Evolutionary conservation across 2,329 filamentous ascomycete species (phyloP).

Genomic region (Exophiala sp.): DNA sequence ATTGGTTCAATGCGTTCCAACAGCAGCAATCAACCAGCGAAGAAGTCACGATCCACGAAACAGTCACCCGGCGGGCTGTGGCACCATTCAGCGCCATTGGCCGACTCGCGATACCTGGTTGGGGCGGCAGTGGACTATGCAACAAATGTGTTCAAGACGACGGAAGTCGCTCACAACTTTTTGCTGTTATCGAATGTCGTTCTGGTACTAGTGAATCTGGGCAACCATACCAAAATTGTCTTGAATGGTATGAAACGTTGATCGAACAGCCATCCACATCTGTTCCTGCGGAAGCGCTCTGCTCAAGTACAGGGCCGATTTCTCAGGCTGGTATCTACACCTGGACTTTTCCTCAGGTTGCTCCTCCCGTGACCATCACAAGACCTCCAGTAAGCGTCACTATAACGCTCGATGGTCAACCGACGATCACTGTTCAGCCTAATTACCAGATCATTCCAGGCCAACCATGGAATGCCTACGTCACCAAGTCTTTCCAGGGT

Average conservation of each 20-base stretch:
- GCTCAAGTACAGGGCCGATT: constrained; percentile 1
- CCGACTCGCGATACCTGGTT: constrained; percentile 12
- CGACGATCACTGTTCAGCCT: background rate
- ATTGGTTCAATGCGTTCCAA: background rate
- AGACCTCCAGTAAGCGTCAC: background rate
- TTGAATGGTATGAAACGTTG: constrained; percentile 3
- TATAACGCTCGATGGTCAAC: constrained; percentile 1
- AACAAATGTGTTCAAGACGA: background rate
- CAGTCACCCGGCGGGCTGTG: constrained; percentile 8
- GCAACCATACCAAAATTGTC: background rate
- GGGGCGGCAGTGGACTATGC: constrained; percentile 8
- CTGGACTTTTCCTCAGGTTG: constrained; percentile 12
- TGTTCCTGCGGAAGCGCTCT: background rate
- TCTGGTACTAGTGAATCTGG: background rate
- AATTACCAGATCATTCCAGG: background rate
- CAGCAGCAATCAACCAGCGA: no score
- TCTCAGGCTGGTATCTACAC: constrained; percentile 9
- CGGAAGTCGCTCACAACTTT: background rate
- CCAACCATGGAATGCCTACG: constrained; percentile 9
- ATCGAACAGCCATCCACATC: constrained; percentile 1
- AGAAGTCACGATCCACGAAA: constrained; percentile 3
- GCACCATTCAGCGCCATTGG: constrained; percentile 10
- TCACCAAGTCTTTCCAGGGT: constrained; percentile 5
- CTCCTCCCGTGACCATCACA: constrained; percentile 5
- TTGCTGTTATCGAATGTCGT: constrained; percentile 9